Evolutionary conservation across 768 basidiomycete species (phyloP).

Genomic region (Lactifluus pinguis): DNA sequence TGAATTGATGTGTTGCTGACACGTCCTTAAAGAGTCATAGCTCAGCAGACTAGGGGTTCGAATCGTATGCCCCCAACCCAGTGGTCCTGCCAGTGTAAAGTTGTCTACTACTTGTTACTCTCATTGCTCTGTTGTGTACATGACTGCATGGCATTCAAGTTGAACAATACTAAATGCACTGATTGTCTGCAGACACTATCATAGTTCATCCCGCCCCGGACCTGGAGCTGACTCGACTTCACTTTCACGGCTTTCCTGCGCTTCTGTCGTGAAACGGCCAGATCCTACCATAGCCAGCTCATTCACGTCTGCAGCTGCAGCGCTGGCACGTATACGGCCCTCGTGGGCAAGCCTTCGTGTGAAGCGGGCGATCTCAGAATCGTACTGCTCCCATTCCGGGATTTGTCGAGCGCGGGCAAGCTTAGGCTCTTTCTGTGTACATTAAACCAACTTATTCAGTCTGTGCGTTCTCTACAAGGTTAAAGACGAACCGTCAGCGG

Average conservation of each 20-base stretch:
- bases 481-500: constrained; percentile 68
- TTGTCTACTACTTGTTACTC: neutral
- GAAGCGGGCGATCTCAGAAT: constrained; percentile 81
- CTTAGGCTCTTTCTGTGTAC: constrained; percentile 91
- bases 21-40: neutral
- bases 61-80: too few relatives aligned
- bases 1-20: neutral
- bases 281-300: constrained; percentile 49
- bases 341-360: constrained; percentile 60
- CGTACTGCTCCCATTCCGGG: constrained; percentile 96
- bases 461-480: neutral
- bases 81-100: too few relatives aligned
- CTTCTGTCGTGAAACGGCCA: neutral
- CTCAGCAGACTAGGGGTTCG: too few relatives aligned
- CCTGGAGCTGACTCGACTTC: neutral
- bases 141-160: neutral
- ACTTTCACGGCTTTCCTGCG: neutral
- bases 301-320: constrained; percentile 60
- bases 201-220: constrained; percentile 11
- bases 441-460: neutral
- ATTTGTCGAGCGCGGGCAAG: constrained; percentile 87
- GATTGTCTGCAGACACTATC: neutral
- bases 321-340: constrained; percentile 59
- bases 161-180: neutral
- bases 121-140: too few relatives aligned